Base-by-base conservation (phyloP, 176 grass and related monocot genomes). In the Avena atlantica region DNA sequence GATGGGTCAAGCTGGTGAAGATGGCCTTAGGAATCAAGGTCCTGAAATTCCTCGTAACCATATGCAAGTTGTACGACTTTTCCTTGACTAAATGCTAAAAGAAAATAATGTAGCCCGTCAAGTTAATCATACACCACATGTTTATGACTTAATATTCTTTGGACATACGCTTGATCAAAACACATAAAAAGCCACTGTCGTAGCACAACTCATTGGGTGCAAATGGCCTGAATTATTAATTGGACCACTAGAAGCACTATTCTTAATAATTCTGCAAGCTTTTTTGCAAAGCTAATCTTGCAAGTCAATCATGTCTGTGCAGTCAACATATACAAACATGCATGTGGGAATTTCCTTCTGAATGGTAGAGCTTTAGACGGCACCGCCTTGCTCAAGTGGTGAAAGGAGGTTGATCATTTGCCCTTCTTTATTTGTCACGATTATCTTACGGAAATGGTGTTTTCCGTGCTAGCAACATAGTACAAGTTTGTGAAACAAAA, bases 31-130 rank as follows among this genome's bases (percentile, higher is more conserved):
- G 25, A 71, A 62, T 0, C 64, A 37, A 65, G 55, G 66, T 64
- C 75, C 20, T 71, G 14, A 69, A 70, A 59, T 19, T 77, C 21
- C 48, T 59, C 12, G 15, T 16, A 34, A 69, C 69, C 48, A 68
- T 68, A 37, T 9, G 3, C 71, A 12, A 74, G 67, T 57, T 89
- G 76, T 15, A 47, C 4, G 82, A 80, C 82, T 74, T 89, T 47
- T 65, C 5, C 40, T 80, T 89, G 88, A 85, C 86, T 12, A 67
- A 77, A 66, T 71, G 21, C 11, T 47, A 60, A n/a, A 14, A 67
- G 16, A 67, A 69, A 51, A 76, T 29, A 2, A 58, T 36, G 12
- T 24, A n/a, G 59, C 29, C 75, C 34, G 8, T 5, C 12, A 16
- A 12, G 21, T 37, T 51, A 14, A 23, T 61, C 1, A 27, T 24